Conservation (phyloP, 257 asterid species). For the Paulownia fortunei region DNA sequence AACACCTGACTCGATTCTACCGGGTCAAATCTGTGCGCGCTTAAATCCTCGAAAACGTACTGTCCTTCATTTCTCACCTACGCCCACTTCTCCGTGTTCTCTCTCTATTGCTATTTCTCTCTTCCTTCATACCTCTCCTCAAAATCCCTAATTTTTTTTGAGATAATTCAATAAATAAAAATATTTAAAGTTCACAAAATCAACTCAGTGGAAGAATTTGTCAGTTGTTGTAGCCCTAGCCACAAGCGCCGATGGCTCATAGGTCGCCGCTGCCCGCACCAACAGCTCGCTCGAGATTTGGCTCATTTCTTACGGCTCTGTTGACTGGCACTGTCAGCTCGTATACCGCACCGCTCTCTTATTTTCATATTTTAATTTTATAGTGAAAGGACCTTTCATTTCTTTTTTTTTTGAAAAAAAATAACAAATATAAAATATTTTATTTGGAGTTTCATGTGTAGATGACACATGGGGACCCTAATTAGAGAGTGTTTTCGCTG, state of each 20-base stretch:
- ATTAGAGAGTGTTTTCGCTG: slow-evolving; percentile 79
- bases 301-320: slow-evolving; percentile 99
- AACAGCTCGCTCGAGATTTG: slow-evolving; percentile 93
- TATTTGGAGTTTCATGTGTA: slow-evolving; percentile 41
- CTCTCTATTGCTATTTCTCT: slow-evolving; percentile 28
- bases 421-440: slow-evolving; percentile 21
- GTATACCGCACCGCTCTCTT: slow-evolving; percentile 48
- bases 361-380: slow-evolving; percentile 8
- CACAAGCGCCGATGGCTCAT: slow-evolving; percentile 85
- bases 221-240: slow-evolving; percentile 89
- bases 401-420: not conserved
- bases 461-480: slow-evolving; percentile 92
- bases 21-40: slow-evolving; percentile 24
- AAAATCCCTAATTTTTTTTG: slow-evolving; percentile 8
- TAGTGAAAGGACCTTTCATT: not conserved
- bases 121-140: not conserved
- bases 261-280: slow-evolving; percentile 95
- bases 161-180: not conserved
- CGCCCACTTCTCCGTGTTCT: slow-evolving; percentile 26
- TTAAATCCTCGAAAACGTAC: slow-evolving; percentile 49
- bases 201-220: slow-evolving; percentile 85
- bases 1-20: not conserved
- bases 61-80: not conserved
- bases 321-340: slow-evolving; percentile 98
- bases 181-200: slow-evolving; percentile 62